These are phyloP conservation scores for Oryza meyeriana DNA, from an alignment of 176 grass and related monocot genomes.

Conservation along the genomic window DNA sequence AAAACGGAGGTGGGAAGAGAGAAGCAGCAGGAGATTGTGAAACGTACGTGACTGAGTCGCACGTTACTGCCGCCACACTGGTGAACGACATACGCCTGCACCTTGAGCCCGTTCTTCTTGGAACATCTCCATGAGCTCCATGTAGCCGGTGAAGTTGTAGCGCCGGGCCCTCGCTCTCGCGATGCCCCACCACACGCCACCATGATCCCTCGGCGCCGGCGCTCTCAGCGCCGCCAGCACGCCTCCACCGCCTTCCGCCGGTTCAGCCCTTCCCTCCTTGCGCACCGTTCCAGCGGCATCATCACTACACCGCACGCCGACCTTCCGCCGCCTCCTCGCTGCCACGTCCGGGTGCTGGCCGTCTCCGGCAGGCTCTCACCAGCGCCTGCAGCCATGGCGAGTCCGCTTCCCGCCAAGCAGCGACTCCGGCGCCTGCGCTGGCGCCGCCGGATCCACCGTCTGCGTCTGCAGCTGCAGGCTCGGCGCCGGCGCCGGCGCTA, in stretches of 20 bases:
- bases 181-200: constrained; percentile 75
- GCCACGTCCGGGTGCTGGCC: neutral
- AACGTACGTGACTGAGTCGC: constrained; percentile 40
- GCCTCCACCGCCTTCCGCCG: constrained; percentile 50
- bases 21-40: constrained; percentile 11
- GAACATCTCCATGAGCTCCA: constrained; percentile 76
- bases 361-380: neutral
- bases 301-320: constrained; percentile 64
- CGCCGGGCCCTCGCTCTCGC: constrained; percentile 45
- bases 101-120: constrained; percentile 46
- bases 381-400: constrained; percentile 52
- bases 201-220: constrained; percentile 56
- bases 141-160: constrained; percentile 65
- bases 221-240: constrained; percentile 51
- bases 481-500: neutral
- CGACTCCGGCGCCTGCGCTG: neutral
- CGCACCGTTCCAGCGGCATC: constrained; percentile 62
- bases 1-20: neutral
- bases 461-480: constrained; percentile 12
- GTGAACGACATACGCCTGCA: constrained; percentile 96
- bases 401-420: constrained; percentile 21
- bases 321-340: constrained; percentile 21
- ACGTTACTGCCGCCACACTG: constrained; percentile 89
- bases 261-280: constrained; percentile 43
- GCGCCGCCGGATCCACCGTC: constrained; percentile 22